Conservation (phyloP, 2,329 filamentous ascomycete genomes). For the Cercospora berteroae region DNA sequence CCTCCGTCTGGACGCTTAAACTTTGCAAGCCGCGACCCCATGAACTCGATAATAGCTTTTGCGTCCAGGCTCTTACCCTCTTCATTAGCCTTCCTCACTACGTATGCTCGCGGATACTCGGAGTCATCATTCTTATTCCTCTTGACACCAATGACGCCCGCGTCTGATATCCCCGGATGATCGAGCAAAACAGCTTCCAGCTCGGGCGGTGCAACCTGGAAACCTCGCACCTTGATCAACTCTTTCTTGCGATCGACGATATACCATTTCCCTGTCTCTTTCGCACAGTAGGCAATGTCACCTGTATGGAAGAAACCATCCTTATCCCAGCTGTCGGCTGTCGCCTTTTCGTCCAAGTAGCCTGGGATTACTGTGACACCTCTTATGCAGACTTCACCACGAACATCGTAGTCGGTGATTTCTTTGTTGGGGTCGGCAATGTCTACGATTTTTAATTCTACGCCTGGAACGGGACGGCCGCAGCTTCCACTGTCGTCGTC, state of each 20-base stretch:
- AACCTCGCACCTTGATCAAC: slow-evolving; percentile 55
- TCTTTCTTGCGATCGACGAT: slow-evolving; percentile 81
- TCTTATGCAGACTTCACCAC: slow-evolving; percentile 77
- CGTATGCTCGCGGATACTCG: slow-evolving; percentile 63
- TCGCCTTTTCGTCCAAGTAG: slow-evolving; percentile 61
- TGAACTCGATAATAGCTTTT: slow-evolving; percentile 55
- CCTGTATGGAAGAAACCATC: slow-evolving; percentile 63
- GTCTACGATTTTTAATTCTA: slow-evolving; percentile 65
- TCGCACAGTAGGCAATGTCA: slow-evolving; percentile 66
- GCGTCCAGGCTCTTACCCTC: slow-evolving; percentile 51
- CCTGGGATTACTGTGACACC: slow-evolving; percentile 74
- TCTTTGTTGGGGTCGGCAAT: slow-evolving; percentile 61
- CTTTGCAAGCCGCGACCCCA: slow-evolving; percentile 59
- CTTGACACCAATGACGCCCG: slow-evolving; percentile 73
- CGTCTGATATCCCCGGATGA: slow-evolving; percentile 71
- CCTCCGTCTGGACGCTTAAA: slow-evolving; percentile 63
- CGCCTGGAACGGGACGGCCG: slow-evolving; percentile 65
- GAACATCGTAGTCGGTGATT: slow-evolving; percentile 66
- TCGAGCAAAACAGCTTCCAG: slow-evolving; percentile 75
- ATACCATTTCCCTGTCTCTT: slow-evolving; percentile 76
- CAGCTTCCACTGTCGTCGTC: slow-evolving; percentile 71
- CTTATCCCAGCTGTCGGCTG: slow-evolving; percentile 72
- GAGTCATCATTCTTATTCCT: slow-evolving; percentile 54
- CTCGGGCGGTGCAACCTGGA: slow-evolving; percentile 81
- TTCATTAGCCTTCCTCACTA: slow-evolving; percentile 55